phyloP scores from a whole-genome alignment of 768 basidiomycete species.

The Boletus rex-veris region DNA sequence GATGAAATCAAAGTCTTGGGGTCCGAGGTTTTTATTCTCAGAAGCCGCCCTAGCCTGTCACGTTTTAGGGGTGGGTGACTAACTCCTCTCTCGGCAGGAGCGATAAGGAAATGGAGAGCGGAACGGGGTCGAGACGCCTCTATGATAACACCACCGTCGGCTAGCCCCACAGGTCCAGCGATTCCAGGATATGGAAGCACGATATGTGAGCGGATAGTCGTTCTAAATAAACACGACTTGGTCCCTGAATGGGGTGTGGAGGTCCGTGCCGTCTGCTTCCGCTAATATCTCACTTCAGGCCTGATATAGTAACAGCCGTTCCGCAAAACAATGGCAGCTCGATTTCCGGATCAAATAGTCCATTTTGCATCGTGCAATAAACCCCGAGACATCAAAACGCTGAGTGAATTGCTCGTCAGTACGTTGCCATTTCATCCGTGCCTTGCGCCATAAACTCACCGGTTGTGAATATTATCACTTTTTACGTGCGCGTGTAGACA shows the following conservation, averaged over 20 bases:
- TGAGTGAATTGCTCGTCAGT: constrained; percentile 73
- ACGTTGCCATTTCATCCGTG: constrained; percentile 35
- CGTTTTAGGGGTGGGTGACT: constrained; percentile 17
- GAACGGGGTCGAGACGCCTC: constrained; percentile 60
- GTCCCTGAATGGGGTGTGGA: constrained; percentile 86
- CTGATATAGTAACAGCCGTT: constrained; percentile 55
- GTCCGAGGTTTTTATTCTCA: constrained; percentile 10
- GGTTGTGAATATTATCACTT: not conserved
- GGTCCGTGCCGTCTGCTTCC: constrained; percentile 41
- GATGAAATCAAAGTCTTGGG: constrained; percentile 12
- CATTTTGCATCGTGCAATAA: constrained; percentile 73
- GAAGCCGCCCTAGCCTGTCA: constrained; percentile 5
- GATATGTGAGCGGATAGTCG: constrained; percentile 80
- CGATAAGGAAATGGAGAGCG: constrained; percentile 62
- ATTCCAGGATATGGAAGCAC: constrained; percentile 25
- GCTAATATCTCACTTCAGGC: not conserved
- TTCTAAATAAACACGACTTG: constrained; percentile 91
- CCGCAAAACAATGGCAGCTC: constrained; percentile 62
- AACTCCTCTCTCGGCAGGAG: constrained; percentile 40
- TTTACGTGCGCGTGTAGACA: constrained; percentile 40
- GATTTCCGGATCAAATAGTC: constrained; percentile 65
- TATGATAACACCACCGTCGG: constrained; percentile 37
- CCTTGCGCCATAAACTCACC: not conserved
- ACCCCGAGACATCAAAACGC: constrained; percentile 56
- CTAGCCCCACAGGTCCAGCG: constrained; percentile 5